A percentile compares a stretch with the other conserved stretches of the same genome.
phyloP scores from a whole-genome alignment of 805 yeast genomes.

The Nakazawaea ishiwadae region DNA sequence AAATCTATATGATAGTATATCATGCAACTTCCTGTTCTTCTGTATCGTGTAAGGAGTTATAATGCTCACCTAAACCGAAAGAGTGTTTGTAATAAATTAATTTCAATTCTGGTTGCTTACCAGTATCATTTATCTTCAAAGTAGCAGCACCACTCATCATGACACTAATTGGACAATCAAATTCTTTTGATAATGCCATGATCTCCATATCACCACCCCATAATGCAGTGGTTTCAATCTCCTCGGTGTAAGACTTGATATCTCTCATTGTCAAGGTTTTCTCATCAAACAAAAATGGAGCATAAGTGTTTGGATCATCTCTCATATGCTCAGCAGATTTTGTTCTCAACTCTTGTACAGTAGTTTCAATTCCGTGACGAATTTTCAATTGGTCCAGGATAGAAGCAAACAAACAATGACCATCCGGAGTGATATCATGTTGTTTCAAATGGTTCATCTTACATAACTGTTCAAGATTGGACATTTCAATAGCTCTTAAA shows the following conservation, averaged over 20 bases:
- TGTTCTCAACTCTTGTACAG: constrained; percentile 53
- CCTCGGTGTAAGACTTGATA: constrained; percentile 61
- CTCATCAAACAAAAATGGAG: constrained; percentile 84
- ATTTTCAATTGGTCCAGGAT: constrained; percentile 67
- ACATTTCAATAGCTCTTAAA: constrained; percentile 65
- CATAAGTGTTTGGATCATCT: constrained; percentile 59
- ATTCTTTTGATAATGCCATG: constrained; percentile 70
- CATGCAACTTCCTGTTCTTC: too few species aligned
- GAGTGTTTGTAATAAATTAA: constrained; percentile 81
- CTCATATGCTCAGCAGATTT: constrained; percentile 65
- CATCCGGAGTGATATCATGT: constrained; percentile 81
- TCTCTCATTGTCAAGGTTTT: constrained; percentile 58
- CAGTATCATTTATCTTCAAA: constrained; percentile 57
- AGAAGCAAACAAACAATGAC: constrained; percentile 89
- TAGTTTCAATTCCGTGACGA: constrained; percentile 39
- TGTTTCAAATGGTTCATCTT: constrained; percentile 42
- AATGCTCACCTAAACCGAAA: constrained; percentile 92
- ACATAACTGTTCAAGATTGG: constrained; percentile 55
- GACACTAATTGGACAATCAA: constrained; percentile 68
- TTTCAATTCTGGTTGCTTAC: constrained; percentile 48
- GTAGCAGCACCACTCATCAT: constrained; percentile 74
- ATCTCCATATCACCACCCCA: constrained; percentile 98
- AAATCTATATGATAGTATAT: background rate
- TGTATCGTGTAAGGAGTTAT: constrained; percentile 58
- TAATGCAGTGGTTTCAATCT: constrained; percentile 70